Percentiles rank a stretch among this genome's conserved stretches.
These are phyloP conservation scores for Hebeloma cylindrosporum DNA, from an alignment of 768 basidiomycete genomes.

Conservation along the genomic window DNA sequence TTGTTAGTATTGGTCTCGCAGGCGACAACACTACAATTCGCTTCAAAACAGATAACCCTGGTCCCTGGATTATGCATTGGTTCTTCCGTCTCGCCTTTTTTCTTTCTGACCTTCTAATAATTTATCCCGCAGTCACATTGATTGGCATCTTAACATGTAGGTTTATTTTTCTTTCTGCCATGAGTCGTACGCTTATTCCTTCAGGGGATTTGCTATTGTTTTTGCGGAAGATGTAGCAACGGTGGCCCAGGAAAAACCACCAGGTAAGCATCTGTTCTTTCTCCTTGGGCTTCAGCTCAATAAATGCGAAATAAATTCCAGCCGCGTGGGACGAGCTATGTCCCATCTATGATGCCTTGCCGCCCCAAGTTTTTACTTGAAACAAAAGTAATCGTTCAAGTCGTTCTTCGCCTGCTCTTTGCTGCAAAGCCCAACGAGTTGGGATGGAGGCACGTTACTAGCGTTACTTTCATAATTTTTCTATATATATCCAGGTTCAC, in stretches of 20 bases:
- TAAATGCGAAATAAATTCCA: slow-evolving; percentile 5
- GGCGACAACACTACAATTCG: slow-evolving; percentile 49
- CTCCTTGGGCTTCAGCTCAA: not conserved
- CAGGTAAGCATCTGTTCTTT: slow-evolving; percentile 16
- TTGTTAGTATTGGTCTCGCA: slow-evolving; percentile 31
- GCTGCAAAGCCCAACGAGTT: not conserved
- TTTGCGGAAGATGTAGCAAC: slow-evolving; percentile 34
- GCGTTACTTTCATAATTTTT: no score
- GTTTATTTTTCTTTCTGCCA: slow-evolving; percentile 5
- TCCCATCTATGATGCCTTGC: slow-evolving; percentile 26
- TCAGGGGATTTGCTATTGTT: slow-evolving; percentile 34
- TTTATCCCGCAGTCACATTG: slow-evolving; percentile 32
- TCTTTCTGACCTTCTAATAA: not conserved
- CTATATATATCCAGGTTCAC: no score
- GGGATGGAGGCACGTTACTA: no score
- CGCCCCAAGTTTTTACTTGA: slow-evolving; percentile 5
- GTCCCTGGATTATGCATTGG: slow-evolving; percentile 47
- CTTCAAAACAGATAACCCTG: slow-evolving; percentile 63
- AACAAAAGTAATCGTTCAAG: not conserved
- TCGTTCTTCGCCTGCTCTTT: no score
- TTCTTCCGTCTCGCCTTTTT: slow-evolving; percentile 9
- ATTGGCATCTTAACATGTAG: slow-evolving; percentile 46
- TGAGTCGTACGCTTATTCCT: not conserved
- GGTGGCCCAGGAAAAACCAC: slow-evolving; percentile 16
- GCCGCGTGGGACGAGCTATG: slow-evolving; percentile 36